Conservation (phyloP, 2,329 filamentous ascomycete genomes). For the Kalmusia sp. region DNA sequence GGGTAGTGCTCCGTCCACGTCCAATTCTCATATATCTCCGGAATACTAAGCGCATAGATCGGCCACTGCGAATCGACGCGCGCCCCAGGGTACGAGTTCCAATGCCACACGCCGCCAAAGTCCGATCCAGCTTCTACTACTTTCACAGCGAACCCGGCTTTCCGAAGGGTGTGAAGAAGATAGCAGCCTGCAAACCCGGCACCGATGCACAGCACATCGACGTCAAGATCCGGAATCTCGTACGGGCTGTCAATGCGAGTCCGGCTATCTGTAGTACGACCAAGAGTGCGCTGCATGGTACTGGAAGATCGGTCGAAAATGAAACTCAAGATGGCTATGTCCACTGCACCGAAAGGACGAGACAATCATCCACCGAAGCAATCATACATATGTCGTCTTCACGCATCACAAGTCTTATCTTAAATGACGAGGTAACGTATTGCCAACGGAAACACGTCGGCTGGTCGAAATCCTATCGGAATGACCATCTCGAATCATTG, state of each 20-base stretch:
- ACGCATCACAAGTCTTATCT: too few species aligned
- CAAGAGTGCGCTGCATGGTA: constrained; percentile 6
- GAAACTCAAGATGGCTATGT: too few species aligned
- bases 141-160: constrained; percentile 26
- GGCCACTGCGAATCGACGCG: constrained; percentile 52
- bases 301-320: not conserved
- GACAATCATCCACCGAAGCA: too few species aligned
- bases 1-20: constrained; percentile 61
- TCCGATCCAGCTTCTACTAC: constrained; percentile 41
- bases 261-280: not conserved
- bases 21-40: constrained; percentile 55
- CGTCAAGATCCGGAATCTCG: not conserved
- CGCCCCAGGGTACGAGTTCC: constrained; percentile 40
- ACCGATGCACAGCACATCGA: constrained; percentile 33
- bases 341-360: too few species aligned
- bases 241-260: constrained; percentile 4
- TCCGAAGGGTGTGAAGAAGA: constrained; percentile 39
- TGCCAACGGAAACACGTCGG: too few species aligned
- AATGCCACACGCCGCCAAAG: constrained; percentile 46
- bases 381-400: too few species aligned
- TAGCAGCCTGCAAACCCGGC: constrained; percentile 45
- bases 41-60: constrained; percentile 50
- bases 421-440: too few species aligned
- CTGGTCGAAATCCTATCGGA: too few species aligned
- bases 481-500: too few species aligned